phyloP scores from a whole-genome alignment of 495 filamentous ascomycete species.

The Penicillium lividum region DNA sequence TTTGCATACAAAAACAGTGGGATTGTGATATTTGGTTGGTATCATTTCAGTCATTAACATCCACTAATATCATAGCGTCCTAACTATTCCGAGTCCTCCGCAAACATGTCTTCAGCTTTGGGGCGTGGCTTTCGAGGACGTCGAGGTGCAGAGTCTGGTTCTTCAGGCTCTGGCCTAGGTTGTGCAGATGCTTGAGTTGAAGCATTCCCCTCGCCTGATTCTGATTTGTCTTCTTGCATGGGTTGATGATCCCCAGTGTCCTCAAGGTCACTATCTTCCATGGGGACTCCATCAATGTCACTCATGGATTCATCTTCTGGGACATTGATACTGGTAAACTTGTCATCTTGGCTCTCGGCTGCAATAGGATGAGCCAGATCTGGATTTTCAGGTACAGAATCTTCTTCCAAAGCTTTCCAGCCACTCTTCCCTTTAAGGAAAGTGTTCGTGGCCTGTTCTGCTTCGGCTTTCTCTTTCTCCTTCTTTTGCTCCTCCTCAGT shows the following conservation, averaged over 20 bases:
- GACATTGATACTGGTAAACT: slow-evolving; percentile 16
- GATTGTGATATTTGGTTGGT: not conserved
- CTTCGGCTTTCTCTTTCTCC: slow-evolving; percentile 50
- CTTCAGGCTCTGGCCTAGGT: slow-evolving; percentile 17
- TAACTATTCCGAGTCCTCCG: slow-evolving; percentile 53
- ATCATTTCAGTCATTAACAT: slow-evolving; percentile 21
- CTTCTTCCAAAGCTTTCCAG: slow-evolving; percentile 73
- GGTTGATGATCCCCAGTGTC: slow-evolving; percentile 36
- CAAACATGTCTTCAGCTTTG: slow-evolving; percentile 95
- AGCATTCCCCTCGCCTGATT: slow-evolving; percentile 1
- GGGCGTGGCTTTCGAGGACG: slow-evolving; percentile 60
- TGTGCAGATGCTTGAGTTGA: slow-evolving; percentile 21
- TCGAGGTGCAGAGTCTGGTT: slow-evolving; percentile 25
- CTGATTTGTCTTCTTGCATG: slow-evolving; percentile 36
- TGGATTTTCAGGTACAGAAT: slow-evolving; percentile 41
- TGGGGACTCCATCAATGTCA: slow-evolving; percentile 53
- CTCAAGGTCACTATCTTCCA: slow-evolving; percentile 57
- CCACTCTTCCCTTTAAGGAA: slow-evolving; percentile 55
- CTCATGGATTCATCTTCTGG: slow-evolving; percentile 43
- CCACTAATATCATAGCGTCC: slow-evolving; percentile 2
- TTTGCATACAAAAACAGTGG: not conserved
- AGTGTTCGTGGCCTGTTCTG: slow-evolving; percentile 37
- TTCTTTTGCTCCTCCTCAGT: slow-evolving; percentile 52
- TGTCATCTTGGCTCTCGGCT: not conserved
- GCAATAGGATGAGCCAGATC: slow-evolving; percentile 26